Evolutionary conservation across 1,139 yeast genomes (phyloP).

Genomic region (Pichia sp.): DNA sequence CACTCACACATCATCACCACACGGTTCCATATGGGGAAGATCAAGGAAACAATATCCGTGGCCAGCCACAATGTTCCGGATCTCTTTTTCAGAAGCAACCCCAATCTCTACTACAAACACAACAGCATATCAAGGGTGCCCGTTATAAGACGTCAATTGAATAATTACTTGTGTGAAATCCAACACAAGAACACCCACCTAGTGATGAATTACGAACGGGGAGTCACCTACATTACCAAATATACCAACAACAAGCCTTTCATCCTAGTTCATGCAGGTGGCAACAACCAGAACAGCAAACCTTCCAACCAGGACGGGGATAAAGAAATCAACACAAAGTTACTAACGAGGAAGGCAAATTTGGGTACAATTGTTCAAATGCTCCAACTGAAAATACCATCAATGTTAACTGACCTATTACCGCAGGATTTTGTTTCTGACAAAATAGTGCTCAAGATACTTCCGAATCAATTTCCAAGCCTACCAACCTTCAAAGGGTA

Average conservation of each 20-base stretch:
- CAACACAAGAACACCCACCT: background rate
- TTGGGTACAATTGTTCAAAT: conserved; percentile 58
- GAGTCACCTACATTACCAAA: background rate
- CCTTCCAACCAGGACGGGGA: background rate
- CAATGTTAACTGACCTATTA: conserved; percentile 47
- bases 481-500: conserved; percentile 61
- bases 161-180: background rate
- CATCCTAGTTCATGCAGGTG: background rate
- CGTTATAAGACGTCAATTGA: background rate
- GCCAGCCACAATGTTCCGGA: background rate
- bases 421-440: conserved; percentile 50
- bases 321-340: conserved; percentile 3
- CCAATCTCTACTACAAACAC: background rate
- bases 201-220: background rate
- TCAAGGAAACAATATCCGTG: too few relatives aligned
- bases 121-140: background rate
- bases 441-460: conserved; percentile 55
- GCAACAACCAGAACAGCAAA: background rate
- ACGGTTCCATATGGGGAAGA: too few relatives aligned
- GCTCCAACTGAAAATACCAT: conserved; percentile 55
- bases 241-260: background rate
- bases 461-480: conserved; percentile 61
- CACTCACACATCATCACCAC: too few relatives aligned
- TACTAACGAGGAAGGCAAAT: conserved; percentile 46
- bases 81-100: background rate